Evolutionary conservation across 148 eudicot species (phyloP), one percentile per base, ranked within the genome.

Genomic region (Nyssa sinensis): DNA sequence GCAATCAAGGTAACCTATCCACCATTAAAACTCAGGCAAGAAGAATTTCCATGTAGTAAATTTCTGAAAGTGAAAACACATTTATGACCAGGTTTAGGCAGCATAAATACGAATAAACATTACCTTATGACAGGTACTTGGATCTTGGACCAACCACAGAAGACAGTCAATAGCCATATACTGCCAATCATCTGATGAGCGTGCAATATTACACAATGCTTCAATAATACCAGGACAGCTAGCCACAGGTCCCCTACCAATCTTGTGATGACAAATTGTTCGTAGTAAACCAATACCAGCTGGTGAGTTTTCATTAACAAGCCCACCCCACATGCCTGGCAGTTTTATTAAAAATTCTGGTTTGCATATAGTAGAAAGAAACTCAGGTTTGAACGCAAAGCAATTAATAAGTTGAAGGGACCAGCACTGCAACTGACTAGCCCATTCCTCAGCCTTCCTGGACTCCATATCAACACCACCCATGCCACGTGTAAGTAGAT

Each of bases 361-460:
- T 74, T 90, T 91, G 86, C 99, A 95, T 75, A 92, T 89, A 57
- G 84, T 77, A 19, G 96, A 69, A 77, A 95, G 88, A 77, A 90
- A 95, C 75, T 93, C 97, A 0, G 91, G 82, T 77, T 93, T 95
- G 69, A 92, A 92, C 2, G 99, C 96, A 78, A 95, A 95, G 73
- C 97, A 95, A 82, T 93, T 95, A 63, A 95, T 92, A 64, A 95
- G 87, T 78, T 92, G 97, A 76, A 95, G 94, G 41, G 99, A 95
- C 99, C 97, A 95, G 75, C 97, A 92, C 68, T 95, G 99, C 75
- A 95, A 73, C 71, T 92, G 99, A 81, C 99, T 92, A 77, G 99
- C 99, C 99, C 99, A 95, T 81, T 95, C 99, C 79, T 95, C 99
- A 3, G 99, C 94, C 80, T 95, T 95, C 82, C 98, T 90, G 1